Evolutionary conservation across 345 rosid species (phyloP).

Genomic region (Microthlaspi erraticum): DNA sequence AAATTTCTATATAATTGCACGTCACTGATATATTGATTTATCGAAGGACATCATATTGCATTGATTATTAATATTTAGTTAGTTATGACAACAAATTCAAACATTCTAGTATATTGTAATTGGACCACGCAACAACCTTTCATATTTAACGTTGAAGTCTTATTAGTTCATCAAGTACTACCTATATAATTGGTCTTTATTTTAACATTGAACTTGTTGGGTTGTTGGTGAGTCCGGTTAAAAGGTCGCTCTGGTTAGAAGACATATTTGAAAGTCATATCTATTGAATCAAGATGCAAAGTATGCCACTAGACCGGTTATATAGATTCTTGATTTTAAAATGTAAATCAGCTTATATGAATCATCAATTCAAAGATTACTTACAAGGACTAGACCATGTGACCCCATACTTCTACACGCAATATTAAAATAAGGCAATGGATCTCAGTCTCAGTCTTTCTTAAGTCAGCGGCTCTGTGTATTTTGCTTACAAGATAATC

Average conservation of each 20-base stretch:
- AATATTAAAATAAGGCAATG: constrained; percentile 21
- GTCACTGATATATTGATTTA: constrained; percentile 14
- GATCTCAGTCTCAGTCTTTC: constrained; percentile 32
- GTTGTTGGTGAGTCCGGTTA: background rate
- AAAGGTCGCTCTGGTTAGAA: constrained; percentile 17
- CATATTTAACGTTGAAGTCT: constrained; percentile 15
- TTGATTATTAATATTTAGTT: background rate
- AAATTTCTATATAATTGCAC: constrained; percentile 10
- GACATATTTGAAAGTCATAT: background rate
- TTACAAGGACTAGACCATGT: constrained; percentile 17
- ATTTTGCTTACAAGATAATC: constrained; percentile 43
- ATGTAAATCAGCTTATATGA: background rate
- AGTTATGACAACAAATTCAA: background rate
- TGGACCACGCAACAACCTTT: constrained; percentile 40
- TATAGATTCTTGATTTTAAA: background rate
- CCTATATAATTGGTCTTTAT: background rate
- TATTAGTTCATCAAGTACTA: background rate
- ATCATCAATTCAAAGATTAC: constrained; percentile 13
- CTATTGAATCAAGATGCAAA: background rate
- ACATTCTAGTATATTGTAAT: background rate
- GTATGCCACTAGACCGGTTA: background rate
- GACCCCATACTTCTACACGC: constrained; percentile 19
- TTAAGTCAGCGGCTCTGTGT: constrained; percentile 31
- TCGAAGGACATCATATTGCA: background rate
- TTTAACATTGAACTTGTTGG: background rate